Base-by-base conservation (phyloP, 495 filamentous ascomycete species). In the Clohesyomyces aquaticus region DNA sequence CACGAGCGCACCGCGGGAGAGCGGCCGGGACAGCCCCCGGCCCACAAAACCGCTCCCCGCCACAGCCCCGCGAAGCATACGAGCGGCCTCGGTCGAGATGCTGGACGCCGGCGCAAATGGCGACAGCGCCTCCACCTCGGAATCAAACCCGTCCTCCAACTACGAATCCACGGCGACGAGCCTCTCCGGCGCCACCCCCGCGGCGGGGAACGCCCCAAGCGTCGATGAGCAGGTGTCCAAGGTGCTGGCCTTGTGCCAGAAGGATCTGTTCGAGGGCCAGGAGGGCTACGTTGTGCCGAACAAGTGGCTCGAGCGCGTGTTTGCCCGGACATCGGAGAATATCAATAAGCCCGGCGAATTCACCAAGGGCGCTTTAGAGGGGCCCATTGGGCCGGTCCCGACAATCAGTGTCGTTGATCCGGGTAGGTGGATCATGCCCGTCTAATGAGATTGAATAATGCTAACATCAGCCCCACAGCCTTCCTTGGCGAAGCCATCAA, bases 231-330 rank as follows among this genome's bases (percentile, higher is more conserved):
- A 97, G 67, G 83, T 96, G 46, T 80, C 80, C 22, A 81, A 83
- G 9, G 89, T 98, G 16, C 76, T 81, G 54, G 79, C 80, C 18
- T 77, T 85, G 47, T 76, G 78, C 54, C 71, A 80, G 47, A 71
- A 76, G 4, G 78, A 81, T 4, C 73, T 87, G 27, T 67, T 82
- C 60, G 89, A 93, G 52, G 87, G 87, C 14, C 84, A 90, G 63
- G 82, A 85, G 64, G 90, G 86, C 27, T 96, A 87, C 68, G 77
- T 96, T 11, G 81, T 98, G 16, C 94, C 93, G 6, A 82, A 79
- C 19, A 75, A 79, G 52, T 98, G 94, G 94, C 79, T 98, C 23
- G 80, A 80, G 43, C 82, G 85, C 35, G 91, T 97, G 1, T 77
- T 88, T 61, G 81, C 88, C 12, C 82, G 91, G 58, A 85, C 86